Evolutionary conservation across 2,329 filamentous ascomycete species (phyloP).

Genomic region (Diaporthe citri): DNA sequence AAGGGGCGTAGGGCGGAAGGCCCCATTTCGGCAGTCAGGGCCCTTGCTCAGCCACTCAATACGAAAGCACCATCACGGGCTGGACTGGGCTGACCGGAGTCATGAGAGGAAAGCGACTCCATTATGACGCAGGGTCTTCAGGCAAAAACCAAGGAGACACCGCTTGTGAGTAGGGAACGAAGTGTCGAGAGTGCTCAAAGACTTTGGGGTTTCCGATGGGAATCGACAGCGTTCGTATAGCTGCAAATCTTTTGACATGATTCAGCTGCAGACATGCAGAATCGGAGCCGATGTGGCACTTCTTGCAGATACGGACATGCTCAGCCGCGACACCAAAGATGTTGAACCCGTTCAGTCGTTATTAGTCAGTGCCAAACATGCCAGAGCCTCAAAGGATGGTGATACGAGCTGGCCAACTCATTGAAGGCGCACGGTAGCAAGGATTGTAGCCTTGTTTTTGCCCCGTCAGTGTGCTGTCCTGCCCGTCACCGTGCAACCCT

Average conservation of each 20-base stretch:
- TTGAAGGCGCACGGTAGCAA: constrained; percentile 28
- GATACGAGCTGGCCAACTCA: constrained; percentile 28
- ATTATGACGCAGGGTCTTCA: constrained; percentile 30
- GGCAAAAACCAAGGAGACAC: background rate
- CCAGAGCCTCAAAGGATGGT: constrained; percentile 9
- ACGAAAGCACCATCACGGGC: constrained; percentile 31
- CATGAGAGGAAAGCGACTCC: constrained; percentile 16
- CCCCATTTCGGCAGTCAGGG: constrained; percentile 33
- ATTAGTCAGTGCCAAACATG: constrained; percentile 14
- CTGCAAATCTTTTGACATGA: constrained; percentile 8
- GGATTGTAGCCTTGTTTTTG: constrained; percentile 32
- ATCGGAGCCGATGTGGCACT: constrained; percentile 1
- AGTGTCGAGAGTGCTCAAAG: background rate
- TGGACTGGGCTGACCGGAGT: constrained; percentile 25
- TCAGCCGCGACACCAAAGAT: constrained; percentile 26
- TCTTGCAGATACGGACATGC: constrained; percentile 17
- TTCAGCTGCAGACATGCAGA: constrained; percentile 8
- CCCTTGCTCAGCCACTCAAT: constrained; percentile 29
- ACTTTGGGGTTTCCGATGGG: background rate
- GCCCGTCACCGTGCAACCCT: constrained; percentile 29
- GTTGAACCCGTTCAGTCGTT: background rate
- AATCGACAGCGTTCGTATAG: constrained; percentile 6
- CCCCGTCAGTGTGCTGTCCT: constrained; percentile 23
- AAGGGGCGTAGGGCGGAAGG: constrained; percentile 27
- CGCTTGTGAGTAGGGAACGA: background rate